phyloP scores from a whole-genome alignment of 73 alveolate genomes.

The Urostyla sp. region DNA sequence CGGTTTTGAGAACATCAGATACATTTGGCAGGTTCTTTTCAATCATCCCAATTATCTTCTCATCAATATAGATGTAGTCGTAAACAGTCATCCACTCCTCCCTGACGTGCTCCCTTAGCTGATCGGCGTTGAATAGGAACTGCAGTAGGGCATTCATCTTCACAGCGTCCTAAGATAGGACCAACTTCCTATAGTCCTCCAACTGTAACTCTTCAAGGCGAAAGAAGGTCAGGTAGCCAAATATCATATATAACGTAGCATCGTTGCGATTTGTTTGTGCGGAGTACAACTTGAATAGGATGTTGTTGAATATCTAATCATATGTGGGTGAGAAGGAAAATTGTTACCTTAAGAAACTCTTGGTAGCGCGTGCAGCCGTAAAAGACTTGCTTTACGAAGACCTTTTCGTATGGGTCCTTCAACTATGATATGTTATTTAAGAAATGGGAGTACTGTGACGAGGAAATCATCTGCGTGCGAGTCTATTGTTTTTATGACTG shows the following conservation, averaged over 20 bases:
- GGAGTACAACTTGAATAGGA: conserved; percentile 77
- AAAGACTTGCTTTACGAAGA: conserved; percentile 90
- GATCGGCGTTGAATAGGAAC: conserved; percentile 89
- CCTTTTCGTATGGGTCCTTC: conserved; percentile 76
- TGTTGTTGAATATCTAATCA: conserved; percentile 70
- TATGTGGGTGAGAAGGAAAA: background rate
- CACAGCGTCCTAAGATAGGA: conserved; percentile 92
- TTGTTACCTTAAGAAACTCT: conserved; percentile 86
- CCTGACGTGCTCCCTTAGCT: conserved; percentile 79
- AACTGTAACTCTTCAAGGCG: conserved; percentile 92
- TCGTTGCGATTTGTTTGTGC: conserved; percentile 94
- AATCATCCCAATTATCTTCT: conserved; percentile 89
- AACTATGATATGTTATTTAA: conserved; percentile 7
- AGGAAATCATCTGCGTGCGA: conserved; percentile 84
- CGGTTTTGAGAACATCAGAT: conserved; percentile 53
- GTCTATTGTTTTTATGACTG: conserved; percentile 87
- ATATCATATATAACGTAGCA: conserved; percentile 89
- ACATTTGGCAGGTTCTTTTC: conserved; percentile 79
- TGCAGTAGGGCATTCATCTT: conserved; percentile 94
- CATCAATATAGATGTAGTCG: conserved; percentile 90
- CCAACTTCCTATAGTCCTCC: conserved; percentile 89
- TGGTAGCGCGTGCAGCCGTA: conserved; percentile 91
- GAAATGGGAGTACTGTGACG: conserved; percentile 57
- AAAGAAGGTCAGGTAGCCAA: conserved; percentile 90
- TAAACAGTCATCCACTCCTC: conserved; percentile 94